These are phyloP conservation scores for Arabis alpina DNA, from an alignment of 345 rosid species.

Conservation along the genomic window DNA sequence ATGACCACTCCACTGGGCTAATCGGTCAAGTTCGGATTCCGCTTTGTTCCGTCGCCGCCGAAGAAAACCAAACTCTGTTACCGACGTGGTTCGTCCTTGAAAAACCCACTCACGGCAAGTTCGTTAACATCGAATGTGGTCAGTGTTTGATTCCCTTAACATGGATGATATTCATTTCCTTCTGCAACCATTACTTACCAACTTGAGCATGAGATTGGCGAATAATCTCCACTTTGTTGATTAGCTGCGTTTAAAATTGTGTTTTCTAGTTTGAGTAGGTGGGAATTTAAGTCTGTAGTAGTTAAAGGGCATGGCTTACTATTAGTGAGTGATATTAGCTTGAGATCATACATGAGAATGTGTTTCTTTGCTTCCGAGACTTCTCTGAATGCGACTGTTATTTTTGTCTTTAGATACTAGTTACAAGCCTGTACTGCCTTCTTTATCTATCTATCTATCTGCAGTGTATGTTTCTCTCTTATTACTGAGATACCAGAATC, in stretches of 20 bases:
- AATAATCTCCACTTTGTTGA: neutral
- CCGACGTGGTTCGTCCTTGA: slow-evolving; percentile 80
- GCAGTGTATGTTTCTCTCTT: neutral
- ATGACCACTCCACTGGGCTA: slow-evolving; percentile 50
- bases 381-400: neutral
- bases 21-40: slow-evolving; percentile 67
- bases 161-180: neutral
- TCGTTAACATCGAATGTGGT: slow-evolving; percentile 61
- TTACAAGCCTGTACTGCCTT: neutral
- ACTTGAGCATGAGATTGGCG: neutral
- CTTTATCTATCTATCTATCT: neutral
- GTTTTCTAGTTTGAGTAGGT: no score
- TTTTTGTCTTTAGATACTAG: no score
- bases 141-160: slow-evolving; percentile 33
- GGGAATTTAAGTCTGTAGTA: no score
- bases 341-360: neutral
- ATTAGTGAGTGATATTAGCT: slow-evolving; percentile 21
- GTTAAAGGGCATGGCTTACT: neutral
- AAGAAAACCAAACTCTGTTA: slow-evolving; percentile 64
- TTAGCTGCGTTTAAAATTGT: neutral
- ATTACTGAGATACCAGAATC: slow-evolving; percentile 16
- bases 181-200: neutral
- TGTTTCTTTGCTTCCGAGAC: neutral
- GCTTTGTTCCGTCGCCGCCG: slow-evolving; percentile 49
- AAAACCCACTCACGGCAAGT: slow-evolving; percentile 52